These are phyloP conservation scores for Arthrobotrys iridis DNA, from an alignment of 2,329 filamentous ascomycete genomes.

Conservation along the genomic window DNA sequence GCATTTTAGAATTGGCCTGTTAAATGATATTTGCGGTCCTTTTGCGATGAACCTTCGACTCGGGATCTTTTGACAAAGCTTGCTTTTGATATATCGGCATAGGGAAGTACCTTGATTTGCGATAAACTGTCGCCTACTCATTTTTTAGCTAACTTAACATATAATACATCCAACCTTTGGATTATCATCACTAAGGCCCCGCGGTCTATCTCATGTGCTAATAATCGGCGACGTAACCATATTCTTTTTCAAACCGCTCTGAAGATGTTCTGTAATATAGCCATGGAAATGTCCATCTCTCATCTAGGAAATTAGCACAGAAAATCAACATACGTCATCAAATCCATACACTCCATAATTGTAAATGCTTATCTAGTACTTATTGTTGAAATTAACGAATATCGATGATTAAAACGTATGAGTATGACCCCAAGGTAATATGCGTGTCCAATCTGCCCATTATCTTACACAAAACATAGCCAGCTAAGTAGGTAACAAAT, in stretches of 20 bases:
- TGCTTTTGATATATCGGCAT: conserved; percentile 10
- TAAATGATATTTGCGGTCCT: conserved; percentile 7
- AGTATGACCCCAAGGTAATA: background rate
- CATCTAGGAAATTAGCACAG: too few species aligned
- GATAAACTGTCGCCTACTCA: conserved; percentile 24
- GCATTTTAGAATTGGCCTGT: conserved; percentile 30
- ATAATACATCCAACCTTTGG: conserved; percentile 1
- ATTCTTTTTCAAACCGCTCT: too few species aligned
- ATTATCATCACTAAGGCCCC: conserved; percentile 2
- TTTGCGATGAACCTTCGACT: conserved; percentile 1
- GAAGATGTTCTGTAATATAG: too few species aligned
- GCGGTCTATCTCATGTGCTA: conserved; percentile 14
- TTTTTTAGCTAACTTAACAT: conserved; percentile 30
- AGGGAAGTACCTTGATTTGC: conserved; percentile 16
- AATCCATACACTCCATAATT: too few species aligned
- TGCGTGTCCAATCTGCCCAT: background rate
- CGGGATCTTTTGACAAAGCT: conserved; percentile 6
- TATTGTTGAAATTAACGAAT: too few species aligned
- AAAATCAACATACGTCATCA: too few species aligned
- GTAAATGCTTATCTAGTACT: conserved; percentile 2
- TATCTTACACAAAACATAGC: conserved; percentile 15
- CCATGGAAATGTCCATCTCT: too few species aligned
- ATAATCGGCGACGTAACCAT: background rate
- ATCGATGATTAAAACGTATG: background rate
- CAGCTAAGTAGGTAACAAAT: background rate